Evolutionary conservation across 2,329 filamentous ascomycete genomes (phyloP).

Genomic region (Fusarium sp.): DNA sequence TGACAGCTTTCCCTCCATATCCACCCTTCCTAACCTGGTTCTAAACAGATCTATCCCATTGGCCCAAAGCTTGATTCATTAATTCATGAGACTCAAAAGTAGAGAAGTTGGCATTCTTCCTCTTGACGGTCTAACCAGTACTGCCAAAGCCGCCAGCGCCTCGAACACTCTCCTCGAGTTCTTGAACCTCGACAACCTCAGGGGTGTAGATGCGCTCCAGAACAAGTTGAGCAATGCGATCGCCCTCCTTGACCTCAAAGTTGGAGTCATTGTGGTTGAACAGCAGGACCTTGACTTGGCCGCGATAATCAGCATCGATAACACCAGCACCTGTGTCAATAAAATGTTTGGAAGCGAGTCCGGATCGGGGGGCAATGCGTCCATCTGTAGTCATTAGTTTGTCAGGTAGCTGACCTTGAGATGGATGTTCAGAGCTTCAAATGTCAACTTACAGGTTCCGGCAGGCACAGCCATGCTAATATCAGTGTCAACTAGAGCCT

Average conservation of each 20-base stretch:
- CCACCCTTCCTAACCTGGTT: neutral
- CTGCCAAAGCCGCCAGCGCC: slow-evolving; percentile 94
- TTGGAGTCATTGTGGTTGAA: slow-evolving; percentile 91
- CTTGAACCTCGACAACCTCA: slow-evolving; percentile 87
- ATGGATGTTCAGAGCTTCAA: neutral
- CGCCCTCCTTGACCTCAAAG: slow-evolving; percentile 84
- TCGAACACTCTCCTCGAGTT: slow-evolving; percentile 89
- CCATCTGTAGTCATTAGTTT: slow-evolving; percentile 70
- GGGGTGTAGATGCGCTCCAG: slow-evolving; percentile 95
- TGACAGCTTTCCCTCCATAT: neutral
- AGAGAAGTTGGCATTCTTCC: slow-evolving; percentile 5
- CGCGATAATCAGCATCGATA: slow-evolving; percentile 97
- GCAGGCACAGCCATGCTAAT: slow-evolving; percentile 91
- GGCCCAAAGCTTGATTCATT: slow-evolving; percentile 13
- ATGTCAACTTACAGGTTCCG: slow-evolving; percentile 80
- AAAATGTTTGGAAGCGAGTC: slow-evolving; percentile 91
- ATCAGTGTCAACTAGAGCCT: slow-evolving; percentile 89
- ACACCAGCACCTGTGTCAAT: slow-evolving; percentile 97
- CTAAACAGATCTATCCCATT: slow-evolving; percentile 5
- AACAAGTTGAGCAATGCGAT: slow-evolving; percentile 93
- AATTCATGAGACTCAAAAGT: slow-evolving; percentile 19
- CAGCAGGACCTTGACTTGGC: slow-evolving; percentile 91
- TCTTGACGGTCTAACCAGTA: slow-evolving; percentile 67
- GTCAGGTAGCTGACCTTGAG: neutral
- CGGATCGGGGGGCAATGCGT: slow-evolving; percentile 89